Conservation (phyloP, 768 basidiomycete species). For the Tulasnella calospora region DNA sequence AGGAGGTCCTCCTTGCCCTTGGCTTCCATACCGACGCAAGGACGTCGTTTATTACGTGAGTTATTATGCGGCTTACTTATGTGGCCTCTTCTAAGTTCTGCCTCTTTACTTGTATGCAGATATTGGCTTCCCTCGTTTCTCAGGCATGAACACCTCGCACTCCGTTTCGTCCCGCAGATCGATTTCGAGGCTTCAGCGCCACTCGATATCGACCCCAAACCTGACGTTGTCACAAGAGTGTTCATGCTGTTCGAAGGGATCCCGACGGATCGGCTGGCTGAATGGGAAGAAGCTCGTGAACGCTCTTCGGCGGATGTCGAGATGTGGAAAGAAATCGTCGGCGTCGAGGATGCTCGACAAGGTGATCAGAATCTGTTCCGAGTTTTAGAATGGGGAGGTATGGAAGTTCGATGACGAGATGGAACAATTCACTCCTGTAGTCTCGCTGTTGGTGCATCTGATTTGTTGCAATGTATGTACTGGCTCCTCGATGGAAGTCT, state of each 20-base stretch:
- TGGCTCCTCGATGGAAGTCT: too few species aligned
- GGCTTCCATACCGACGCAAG: background rate
- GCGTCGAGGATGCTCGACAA: slow-evolving; percentile 27
- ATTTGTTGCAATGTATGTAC: too few species aligned
- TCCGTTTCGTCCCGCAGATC: slow-evolving; percentile 46
- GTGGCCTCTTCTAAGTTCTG: background rate
- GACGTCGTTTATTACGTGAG: background rate
- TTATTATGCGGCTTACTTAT: background rate
- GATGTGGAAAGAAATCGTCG: background rate
- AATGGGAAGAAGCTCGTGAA: background rate
- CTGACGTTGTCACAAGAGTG: slow-evolving; percentile 44
- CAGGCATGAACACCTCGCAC: slow-evolving; percentile 41
- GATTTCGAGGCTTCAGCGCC: slow-evolving; percentile 43
- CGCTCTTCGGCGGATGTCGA: background rate
- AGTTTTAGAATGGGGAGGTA: slow-evolving; percentile 29
- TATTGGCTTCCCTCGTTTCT: slow-evolving; percentile 47
- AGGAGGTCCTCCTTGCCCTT: background rate
- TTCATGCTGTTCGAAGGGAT: slow-evolving; percentile 50
- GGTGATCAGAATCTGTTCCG: slow-evolving; percentile 37
- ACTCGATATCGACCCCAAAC: slow-evolving; percentile 40
- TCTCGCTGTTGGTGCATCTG: too few species aligned
- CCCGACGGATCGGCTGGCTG: slow-evolving; percentile 25
- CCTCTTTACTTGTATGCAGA: too few species aligned
- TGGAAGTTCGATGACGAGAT: background rate
- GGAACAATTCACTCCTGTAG: background rate